These are phyloP conservation scores for Colletotrichum sp. DNA, from an alignment of 2,329 filamentous ascomycete genomes.

Conservation along the genomic window DNA sequence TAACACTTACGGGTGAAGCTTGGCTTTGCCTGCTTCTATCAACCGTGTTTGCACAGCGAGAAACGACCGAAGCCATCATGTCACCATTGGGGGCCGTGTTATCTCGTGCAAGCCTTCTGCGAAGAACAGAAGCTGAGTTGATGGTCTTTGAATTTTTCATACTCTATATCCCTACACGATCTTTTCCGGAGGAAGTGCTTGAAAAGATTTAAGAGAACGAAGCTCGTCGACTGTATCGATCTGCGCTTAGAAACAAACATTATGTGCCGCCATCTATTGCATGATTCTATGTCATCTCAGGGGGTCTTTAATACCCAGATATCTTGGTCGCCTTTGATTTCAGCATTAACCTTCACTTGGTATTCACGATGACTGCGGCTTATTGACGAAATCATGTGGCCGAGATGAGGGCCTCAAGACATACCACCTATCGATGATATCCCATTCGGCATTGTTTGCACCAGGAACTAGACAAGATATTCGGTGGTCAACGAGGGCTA, in stretches of 20 bases:
- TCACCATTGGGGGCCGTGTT: neutral
- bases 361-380: neutral
- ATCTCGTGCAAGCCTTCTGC: neutral
- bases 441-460: conserved; percentile 17
- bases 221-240: neutral
- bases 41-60: too few relatives aligned
- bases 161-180: neutral
- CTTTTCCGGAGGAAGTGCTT: neutral
- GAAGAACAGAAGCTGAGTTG: neutral
- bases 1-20: too few relatives aligned
- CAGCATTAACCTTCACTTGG: neutral
- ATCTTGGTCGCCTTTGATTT: neutral
- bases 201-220: neutral
- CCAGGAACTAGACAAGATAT: conserved; percentile 28
- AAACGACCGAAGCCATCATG: too few relatives aligned
- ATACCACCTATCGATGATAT: too few relatives aligned
- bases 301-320: neutral
- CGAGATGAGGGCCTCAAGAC: neutral
- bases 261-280: neutral
- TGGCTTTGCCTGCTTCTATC: too few relatives aligned
- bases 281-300: neutral
- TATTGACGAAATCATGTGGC: neutral
- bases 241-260: neutral
- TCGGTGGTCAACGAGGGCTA: conserved; percentile 26
- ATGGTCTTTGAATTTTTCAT: neutral